A percentile compares a stretch with the other conserved stretches of the same genome.
These are phyloP conservation scores for Rhizopogon vinicolor DNA, from an alignment of 768 basidiomycete species.

Conservation along the genomic window DNA sequence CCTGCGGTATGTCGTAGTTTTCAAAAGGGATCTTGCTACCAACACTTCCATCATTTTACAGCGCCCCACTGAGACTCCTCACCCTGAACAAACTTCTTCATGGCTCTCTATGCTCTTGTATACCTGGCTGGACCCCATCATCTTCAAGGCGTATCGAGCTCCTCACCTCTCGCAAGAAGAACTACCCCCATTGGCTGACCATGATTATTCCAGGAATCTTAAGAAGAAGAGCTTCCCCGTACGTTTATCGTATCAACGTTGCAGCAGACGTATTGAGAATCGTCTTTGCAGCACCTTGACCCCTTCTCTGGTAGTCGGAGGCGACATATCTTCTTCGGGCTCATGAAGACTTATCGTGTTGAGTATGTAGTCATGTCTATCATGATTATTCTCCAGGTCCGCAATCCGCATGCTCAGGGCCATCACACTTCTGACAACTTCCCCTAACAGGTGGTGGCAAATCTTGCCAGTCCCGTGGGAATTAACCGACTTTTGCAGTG, in stretches of 20 bases:
- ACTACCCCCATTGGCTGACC: conserved; percentile 47
- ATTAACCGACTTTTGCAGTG: conserved; percentile 28
- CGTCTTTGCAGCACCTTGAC: conserved; percentile 20
- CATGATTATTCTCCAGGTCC: conserved; percentile 6
- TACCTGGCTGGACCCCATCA: conserved; percentile 50
- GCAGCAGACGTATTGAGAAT: not conserved
- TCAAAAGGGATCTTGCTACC: too few relatives aligned
- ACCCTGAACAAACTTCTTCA: conserved; percentile 38
- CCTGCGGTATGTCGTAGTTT: conserved; percentile 19
- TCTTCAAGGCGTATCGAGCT: conserved; percentile 39
- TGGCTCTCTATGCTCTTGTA: conserved; percentile 34
- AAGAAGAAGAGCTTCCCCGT: conserved; percentile 29
- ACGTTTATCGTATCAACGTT: conserved; percentile 2
- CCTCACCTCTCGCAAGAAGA: conserved; percentile 38
- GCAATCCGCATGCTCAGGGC: not conserved
- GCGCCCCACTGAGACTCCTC: conserved; percentile 20
- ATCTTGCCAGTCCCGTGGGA: conserved; percentile 24
- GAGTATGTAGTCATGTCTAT: conserved; percentile 5
- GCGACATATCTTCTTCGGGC: conserved; percentile 12
- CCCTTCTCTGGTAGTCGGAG: conserved; percentile 10
- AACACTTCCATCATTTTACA: conserved; percentile 1
- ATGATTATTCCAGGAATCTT: conserved; percentile 31
- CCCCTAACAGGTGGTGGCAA: conserved; percentile 12
- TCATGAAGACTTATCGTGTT: conserved; percentile 9
- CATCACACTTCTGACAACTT: not conserved